phyloP scores from a whole-genome alignment of 2,329 filamentous ascomycete species.

The Chaetoscypha palmicola region DNA sequence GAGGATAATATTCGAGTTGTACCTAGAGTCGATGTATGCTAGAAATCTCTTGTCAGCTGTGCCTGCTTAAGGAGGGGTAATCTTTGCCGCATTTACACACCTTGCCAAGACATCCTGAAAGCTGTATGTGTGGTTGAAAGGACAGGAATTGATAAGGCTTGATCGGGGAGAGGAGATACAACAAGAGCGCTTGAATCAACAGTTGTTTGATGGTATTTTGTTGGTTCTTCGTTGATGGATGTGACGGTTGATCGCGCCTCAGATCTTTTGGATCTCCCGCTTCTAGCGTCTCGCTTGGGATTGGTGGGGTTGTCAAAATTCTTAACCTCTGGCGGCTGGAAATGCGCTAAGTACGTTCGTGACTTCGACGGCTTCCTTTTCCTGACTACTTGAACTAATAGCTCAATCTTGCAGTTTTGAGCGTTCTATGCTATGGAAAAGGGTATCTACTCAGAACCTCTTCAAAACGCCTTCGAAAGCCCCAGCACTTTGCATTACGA shows the following conservation, averaged over 20 bases:
- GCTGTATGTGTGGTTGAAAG: slow-evolving; percentile 10
- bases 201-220: slow-evolving; percentile 11
- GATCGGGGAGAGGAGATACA: slow-evolving; percentile 3
- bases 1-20: slow-evolving; percentile 25
- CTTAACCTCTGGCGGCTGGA: too few species aligned
- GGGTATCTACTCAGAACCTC: too few species aligned
- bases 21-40: slow-evolving; percentile 60
- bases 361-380: too few species aligned
- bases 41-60: slow-evolving; percentile 17
- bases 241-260: slow-evolving; percentile 3
- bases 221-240: slow-evolving; percentile 6
- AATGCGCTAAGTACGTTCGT: too few species aligned
- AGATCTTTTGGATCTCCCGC: slow-evolving; percentile 1
- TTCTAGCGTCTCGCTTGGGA: neutral
- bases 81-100: slow-evolving; percentile 37
- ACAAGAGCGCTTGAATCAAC: slow-evolving; percentile 7
- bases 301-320: slow-evolving; percentile 11
- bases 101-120: slow-evolving; percentile 67
- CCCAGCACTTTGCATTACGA: too few species aligned
- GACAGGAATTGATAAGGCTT: slow-evolving; percentile 6
- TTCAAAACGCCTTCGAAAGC: too few species aligned
- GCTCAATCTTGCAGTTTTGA: too few species aligned
- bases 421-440: too few species aligned
- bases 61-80: slow-evolving; percentile 26
- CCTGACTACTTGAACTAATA: too few species aligned